Evolutionary conservation across 352 stramenopile genomes (phyloP).

Genomic region (Ophiocytium majus): DNA sequence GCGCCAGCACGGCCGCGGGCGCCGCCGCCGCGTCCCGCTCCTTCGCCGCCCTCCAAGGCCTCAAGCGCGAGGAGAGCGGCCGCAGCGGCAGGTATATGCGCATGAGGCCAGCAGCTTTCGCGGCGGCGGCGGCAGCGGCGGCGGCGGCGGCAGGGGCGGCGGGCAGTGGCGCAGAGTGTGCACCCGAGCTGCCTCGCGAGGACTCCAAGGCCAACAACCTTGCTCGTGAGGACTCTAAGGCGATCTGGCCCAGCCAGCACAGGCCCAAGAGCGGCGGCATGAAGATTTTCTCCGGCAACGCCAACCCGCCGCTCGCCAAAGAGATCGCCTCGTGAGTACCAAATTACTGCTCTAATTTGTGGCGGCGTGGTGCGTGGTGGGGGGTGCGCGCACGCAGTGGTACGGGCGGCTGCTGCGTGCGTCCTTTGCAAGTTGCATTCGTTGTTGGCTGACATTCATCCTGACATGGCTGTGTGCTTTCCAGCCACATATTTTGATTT

Average conservation of each 20-base stretch:
- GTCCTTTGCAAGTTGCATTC: no score
- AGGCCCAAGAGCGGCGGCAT: constrained; percentile 63
- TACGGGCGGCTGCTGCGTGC: no score
- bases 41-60: no score
- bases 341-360: no score
- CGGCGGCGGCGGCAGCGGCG: neutral
- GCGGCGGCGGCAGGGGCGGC: neutral
- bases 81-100: neutral
- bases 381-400: no score
- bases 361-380: no score
- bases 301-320: constrained; percentile 90
- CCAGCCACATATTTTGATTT: no score
- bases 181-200: constrained; percentile 11
- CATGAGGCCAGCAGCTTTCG: neutral
- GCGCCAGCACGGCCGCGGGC: neutral
- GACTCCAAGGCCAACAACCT: constrained; percentile 40
- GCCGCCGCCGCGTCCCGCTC: neutral
- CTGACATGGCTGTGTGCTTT: no score
- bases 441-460: no score
- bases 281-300: constrained; percentile 97
- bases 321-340: constrained; percentile 96
- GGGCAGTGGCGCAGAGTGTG: neutral
- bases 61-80: neutral
- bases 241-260: constrained; percentile 48
- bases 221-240: no score